These are phyloP conservation scores for Pyronema omphalodes DNA, from an alignment of 495 filamentous ascomycete species.

Conservation along the genomic window DNA sequence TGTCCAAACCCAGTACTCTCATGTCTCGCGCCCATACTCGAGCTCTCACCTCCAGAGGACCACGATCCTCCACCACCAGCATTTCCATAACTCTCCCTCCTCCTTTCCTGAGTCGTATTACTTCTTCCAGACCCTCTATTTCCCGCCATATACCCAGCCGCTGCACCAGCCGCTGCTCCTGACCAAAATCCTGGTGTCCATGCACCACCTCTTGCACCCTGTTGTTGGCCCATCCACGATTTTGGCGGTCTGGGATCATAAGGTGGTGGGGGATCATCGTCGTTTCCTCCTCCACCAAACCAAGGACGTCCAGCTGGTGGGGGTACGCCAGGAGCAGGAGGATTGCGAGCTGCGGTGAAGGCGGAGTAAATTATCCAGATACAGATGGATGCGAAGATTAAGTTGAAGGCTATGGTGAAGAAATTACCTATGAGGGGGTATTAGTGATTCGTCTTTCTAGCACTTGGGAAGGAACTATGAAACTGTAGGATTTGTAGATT, in stretches of 20 bases:
- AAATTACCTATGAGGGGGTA: too few relatives aligned
- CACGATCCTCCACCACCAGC: slow-evolving; percentile 7
- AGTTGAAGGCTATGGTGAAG: slow-evolving; percentile 20
- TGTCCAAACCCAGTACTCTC: slow-evolving; percentile 84
- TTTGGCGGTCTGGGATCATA: slow-evolving; percentile 28
- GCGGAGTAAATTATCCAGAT: slow-evolving; percentile 35
- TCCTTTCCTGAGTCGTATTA: slow-evolving; percentile 3
- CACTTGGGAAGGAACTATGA: too few relatives aligned
- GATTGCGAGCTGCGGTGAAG: slow-evolving; percentile 13
- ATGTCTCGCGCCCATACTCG: slow-evolving; percentile 39
- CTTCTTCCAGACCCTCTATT: slow-evolving; percentile 26
- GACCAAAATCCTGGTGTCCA: slow-evolving; percentile 86
- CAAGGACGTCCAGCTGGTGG: slow-evolving; percentile 17
- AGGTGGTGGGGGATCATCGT: slow-evolving; percentile 38
- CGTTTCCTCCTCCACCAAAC: slow-evolving; percentile 31
- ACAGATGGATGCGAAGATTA: slow-evolving; percentile 29
- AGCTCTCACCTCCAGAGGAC: slow-evolving; percentile 26
- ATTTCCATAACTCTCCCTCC: slow-evolving; percentile 17
- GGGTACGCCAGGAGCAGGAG: too few relatives aligned
- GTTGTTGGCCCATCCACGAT: slow-evolving; percentile 14
- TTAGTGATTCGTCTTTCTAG: too few relatives aligned
- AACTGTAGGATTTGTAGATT: too few relatives aligned
- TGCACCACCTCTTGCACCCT: slow-evolving; percentile 16
- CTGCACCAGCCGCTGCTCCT: slow-evolving; percentile 53
- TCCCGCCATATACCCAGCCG: slow-evolving; percentile 49